Evolutionary conservation across 2,329 filamentous ascomycete genomes (phyloP), one percentile per base, ranked within the genome.

Genomic region (Colletotrichum brevisporum): DNA sequence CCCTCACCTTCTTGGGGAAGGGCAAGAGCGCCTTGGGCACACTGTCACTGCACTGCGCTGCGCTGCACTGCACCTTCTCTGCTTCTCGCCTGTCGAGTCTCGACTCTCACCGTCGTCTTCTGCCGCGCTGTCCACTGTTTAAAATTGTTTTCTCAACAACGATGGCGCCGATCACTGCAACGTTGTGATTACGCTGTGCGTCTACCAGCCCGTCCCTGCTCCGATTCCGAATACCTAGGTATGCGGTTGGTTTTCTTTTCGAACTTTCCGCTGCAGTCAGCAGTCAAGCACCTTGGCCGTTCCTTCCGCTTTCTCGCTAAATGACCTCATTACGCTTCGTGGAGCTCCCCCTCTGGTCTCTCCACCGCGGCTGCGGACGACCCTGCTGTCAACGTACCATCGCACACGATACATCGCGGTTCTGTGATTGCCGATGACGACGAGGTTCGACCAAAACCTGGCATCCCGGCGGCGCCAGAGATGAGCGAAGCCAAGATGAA

Each of bases 271-370:
- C 45, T 47, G 45, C 45, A 47, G n/a, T 18, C n/a, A 6, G 43
- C 43, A 47, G 18, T 41, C 50, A 36, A 36, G 27, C 41, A 13
- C 5, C 47, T 69, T 66, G 50, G 55, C 66, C 54, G 43, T 41
- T 16, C 50, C 51, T 65, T 50, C 61, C 62, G 66, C 39, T 47
- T 27, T 50, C 24, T 60, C 45, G 55, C 51, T 39, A 61, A 69
- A 61, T 61, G 62, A 69, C 62, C 66, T 69, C 66, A 69, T 69
- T 69, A 69, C 62, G 21, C 45, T 66, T 69, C 62, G 56, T 65
- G 51, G 41, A 51, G 43, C 48, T 27, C 52, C 52, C 43, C 31
- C 36, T 18, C 36, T 27, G 39, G 36, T 24, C 18, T 26, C 62
- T 47, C 55, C 50, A 66, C 54, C 16, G 48, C 39, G 24, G 18